phyloP scores from a whole-genome alignment of 2,329 filamentous ascomycete species.

The Diplodia scrobiculata region DNA sequence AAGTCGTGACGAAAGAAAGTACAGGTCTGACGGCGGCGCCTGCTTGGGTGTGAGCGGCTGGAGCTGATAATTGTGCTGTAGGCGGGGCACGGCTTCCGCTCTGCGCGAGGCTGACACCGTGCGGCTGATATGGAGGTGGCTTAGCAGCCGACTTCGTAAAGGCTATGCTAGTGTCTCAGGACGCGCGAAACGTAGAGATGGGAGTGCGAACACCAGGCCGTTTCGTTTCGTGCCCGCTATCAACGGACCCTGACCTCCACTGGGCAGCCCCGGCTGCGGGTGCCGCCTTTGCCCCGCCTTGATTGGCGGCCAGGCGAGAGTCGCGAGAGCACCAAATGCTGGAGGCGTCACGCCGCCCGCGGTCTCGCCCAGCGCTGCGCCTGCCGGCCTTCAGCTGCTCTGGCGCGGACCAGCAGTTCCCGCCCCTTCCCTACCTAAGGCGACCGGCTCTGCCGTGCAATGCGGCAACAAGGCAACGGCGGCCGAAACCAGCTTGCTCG shows the following conservation, averaged over 20 bases:
- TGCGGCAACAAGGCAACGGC: conserved; percentile 1
- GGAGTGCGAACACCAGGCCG: conserved; percentile 13
- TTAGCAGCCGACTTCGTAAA: conserved; percentile 25
- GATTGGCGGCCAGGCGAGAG: conserved; percentile 23
- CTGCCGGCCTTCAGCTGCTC: background rate
- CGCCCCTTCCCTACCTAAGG: background rate
- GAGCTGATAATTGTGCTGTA: conserved; percentile 28
- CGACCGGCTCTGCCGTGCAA: conserved; percentile 11
- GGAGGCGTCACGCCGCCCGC: background rate
- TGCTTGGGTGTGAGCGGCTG: conserved; percentile 20
- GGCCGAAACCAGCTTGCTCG: conserved; percentile 18
- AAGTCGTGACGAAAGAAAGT: conserved; percentile 18
- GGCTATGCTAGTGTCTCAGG: conserved; percentile 27
- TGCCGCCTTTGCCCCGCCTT: conserved; percentile 8
- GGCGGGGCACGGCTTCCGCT: conserved; percentile 29
- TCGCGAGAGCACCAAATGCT: background rate
- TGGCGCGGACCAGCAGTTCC: background rate
- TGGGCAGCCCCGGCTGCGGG: background rate
- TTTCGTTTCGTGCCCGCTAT: conserved; percentile 18
- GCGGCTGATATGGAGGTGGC: conserved; percentile 27
- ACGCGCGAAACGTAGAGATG: conserved; percentile 18
- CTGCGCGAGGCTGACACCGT: conserved; percentile 27
- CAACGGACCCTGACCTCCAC: conserved; percentile 12
- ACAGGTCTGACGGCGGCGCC: conserved; percentile 21
- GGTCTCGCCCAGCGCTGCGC: background rate